Base-by-base conservation (phyloP, 2,329 filamentous ascomycete genomes). In the Clonostachys rosea region DNA sequence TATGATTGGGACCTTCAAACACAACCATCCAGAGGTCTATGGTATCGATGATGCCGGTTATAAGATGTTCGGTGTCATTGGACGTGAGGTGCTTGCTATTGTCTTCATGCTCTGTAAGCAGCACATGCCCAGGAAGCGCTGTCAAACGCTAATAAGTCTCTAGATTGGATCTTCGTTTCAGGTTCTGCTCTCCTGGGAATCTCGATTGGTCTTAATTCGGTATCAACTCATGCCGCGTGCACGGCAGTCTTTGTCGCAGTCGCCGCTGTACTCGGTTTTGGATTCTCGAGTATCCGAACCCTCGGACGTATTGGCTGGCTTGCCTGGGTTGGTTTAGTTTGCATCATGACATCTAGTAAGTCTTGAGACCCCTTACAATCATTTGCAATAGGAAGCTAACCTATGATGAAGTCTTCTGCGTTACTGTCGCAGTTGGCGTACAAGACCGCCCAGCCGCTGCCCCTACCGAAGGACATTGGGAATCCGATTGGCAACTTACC, bases 391-490 rank as follows among this genome's bases (percentile, higher is more conserved):
- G 9, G 12, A 12, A 3, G 39, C 20, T 12, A 17, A 16, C 14
- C 3, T n/a, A 33, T 8, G 24, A 10, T 11, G 9, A 24, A 54
- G 58, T 63, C 30, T 47, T 64, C 14, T 50, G 50, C 2, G 53
- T n/a, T 12, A 69, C 66, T 34, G 66, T 85, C 36, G 78, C 74
- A 6, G 80, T 85, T 3, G 83, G 79, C 0, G 72, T 68, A 1
- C 69, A 67, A 11, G 75, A 79, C 52, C 72, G 79, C 3, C 81
- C 81, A 13, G 81, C 81, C 2, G 77, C 78, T 9, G 82, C 82
- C 2, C 81, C 81, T 3, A 70, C 77, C 50, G 45, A 47, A 0
- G 54, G 48, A 2, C 40, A 43, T 7, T 63, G 59, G 60, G 24
- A 47, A 2, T 57, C 59, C 9, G 58, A 63, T 50, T 64, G 49